These are phyloP conservation scores for Cynanchum wilfordii DNA, from an alignment of 257 asterid genomes.

Conservation along the genomic window DNA sequence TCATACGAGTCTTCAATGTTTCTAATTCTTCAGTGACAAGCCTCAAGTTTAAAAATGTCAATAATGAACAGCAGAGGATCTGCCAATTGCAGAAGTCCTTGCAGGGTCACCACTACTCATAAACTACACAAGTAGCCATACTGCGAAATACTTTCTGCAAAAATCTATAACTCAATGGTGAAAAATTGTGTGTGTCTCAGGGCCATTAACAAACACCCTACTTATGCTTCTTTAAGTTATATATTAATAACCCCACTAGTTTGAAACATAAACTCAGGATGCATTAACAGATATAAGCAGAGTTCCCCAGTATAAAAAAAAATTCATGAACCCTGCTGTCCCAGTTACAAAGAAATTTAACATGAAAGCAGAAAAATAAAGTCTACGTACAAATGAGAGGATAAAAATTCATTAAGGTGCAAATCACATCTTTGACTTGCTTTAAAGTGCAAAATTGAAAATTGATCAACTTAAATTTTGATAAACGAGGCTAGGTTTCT, in stretches of 20 bases:
- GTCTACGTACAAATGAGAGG: neutral
- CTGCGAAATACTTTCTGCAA: too few species aligned
- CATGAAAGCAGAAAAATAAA: neutral
- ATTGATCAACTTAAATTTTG: neutral
- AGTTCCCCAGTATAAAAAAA: neutral
- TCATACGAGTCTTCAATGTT: neutral
- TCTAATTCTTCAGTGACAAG: neutral
- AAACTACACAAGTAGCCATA: neutral
- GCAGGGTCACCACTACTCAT: neutral
- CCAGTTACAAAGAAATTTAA: neutral
- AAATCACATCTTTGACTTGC: neutral
- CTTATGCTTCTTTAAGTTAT: neutral
- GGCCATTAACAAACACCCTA: too few species aligned
- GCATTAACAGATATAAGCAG: neutral
- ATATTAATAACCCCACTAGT: neutral
- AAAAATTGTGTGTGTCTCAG: too few species aligned
- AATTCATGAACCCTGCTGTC: neutral
- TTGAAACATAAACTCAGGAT: neutral
- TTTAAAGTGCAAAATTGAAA: neutral
- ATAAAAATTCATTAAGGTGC: neutral
- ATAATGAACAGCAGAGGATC: neutral
- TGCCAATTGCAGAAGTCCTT: neutral
- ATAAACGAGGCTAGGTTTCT: neutral
- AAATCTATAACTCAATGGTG: neutral
- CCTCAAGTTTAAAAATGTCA: neutral